Percentiles rank a stretch among this genome's conserved stretches.
These are phyloP conservation scores for Verticillium zaregamsianum DNA, from an alignment of 2,329 filamentous ascomycete genomes.

Conservation along the genomic window DNA sequence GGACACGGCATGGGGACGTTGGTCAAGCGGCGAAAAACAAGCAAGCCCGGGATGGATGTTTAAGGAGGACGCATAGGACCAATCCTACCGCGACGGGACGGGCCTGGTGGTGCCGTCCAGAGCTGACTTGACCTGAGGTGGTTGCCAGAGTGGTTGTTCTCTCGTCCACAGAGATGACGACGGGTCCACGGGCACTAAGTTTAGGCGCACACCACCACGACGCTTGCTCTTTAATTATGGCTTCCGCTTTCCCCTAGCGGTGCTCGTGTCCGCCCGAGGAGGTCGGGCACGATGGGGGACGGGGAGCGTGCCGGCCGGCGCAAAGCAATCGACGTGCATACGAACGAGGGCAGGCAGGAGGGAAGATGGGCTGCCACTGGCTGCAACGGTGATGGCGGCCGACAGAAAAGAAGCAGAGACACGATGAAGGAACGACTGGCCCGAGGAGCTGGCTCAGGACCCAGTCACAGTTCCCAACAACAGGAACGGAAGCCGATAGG, in stretches of 20 bases:
- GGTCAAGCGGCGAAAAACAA: not conserved
- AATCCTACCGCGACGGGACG: not conserved
- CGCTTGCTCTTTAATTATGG: not conserved
- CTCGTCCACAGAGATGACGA: not conserved
- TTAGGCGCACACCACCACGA: conserved; percentile 1
- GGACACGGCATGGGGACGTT: not conserved
- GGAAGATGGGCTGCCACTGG: not conserved
- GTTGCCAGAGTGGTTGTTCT: not conserved
- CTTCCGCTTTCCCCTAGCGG: conserved; percentile 1
- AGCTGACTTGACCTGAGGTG: not conserved
- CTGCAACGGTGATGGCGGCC: not conserved
- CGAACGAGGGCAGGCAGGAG: not conserved
- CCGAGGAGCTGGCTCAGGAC: not conserved
- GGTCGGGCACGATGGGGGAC: not conserved
- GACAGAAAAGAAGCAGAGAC: not conserved
- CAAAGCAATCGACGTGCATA: not conserved
- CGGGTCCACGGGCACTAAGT: not conserved
- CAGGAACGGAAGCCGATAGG: not conserved
- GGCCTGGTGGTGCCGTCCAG: not conserved
- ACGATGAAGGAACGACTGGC: not conserved
- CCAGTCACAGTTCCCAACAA: not conserved
- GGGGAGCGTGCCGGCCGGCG: not conserved
- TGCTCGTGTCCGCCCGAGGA: not conserved
- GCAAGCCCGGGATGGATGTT: not conserved
- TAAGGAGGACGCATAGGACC: not conserved